Evolutionary conservation across 306 rosid species (phyloP), one percentile per base, ranked within the genome.

Genomic region (Glycine latifolia): DNA sequence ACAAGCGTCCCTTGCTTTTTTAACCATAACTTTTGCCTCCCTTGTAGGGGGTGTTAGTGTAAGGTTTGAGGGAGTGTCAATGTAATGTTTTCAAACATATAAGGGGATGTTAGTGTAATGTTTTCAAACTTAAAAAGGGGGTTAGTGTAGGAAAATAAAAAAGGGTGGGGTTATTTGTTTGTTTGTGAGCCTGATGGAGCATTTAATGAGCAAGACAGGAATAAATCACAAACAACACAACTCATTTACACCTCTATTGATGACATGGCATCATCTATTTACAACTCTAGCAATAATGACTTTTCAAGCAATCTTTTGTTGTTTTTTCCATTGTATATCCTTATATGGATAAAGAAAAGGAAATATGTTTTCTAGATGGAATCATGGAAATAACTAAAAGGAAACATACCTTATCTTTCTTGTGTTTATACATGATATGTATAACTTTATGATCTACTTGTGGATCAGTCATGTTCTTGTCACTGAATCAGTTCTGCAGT

Each of bases 361-460:
- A 53, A 35, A 60, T 54, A 63, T 63, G 70, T n/a, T 78, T 63
- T 73, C 17, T n/a, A 8, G 63, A 37, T 73, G 56, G 83, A 72
- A 55, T 26, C 31, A 26, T 26, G 31, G 31, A 26, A 26, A 54
- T 65, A 37, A 11, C 26, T 53, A 71, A 26, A 11, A 70, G 52
- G 60, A 43, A 83, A 55, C 49, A 47, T 52, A 10, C 31, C 71
- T 60, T 52, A 26, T 62, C 43, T 37, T 61, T 76, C 59, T 61
- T 59, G 48, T 9, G 72, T 76, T 71, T 12, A 20, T 60, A 54
- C 52, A 65, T 69, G 16, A 15, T 56, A 73, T 4, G 1, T 53
- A 14, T 47, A 35, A 67, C 81, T 17, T n/a, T 10, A 6, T 62
- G 66, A 20, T 53, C 62, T 69, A 16, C 59, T 43, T 68, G 58